Evolutionary conservation across 139 green algal genomes (phyloP).

Genomic region (Tetradesmus lagerheimii): DNA sequence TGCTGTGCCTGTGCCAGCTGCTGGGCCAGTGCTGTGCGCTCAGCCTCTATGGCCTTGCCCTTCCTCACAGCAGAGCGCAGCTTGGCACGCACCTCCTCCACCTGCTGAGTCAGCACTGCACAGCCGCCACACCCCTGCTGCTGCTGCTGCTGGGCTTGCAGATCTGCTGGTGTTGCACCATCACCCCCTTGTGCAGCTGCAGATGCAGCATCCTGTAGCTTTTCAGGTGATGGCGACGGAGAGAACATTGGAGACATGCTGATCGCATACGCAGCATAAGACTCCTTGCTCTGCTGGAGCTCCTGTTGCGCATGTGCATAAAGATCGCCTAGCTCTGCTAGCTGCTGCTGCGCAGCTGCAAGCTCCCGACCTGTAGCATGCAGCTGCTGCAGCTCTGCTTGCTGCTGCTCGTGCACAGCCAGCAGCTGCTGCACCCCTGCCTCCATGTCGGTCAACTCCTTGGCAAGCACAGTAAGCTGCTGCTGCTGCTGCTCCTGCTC

Average conservation of each 20-base stretch:
- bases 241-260: neutral
- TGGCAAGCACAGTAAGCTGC: neutral
- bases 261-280: neutral
- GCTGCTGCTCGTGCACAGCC: neutral
- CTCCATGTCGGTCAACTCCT: neutral
- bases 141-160: constrained; percentile 12
- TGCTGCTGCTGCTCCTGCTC: neutral
- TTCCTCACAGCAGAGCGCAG: constrained; percentile 9
- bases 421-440: neutral
- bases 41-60: constrained; percentile 12
- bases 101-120: constrained; percentile 19
- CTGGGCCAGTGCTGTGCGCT: neutral
- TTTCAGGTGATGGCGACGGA: neutral
- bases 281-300: neutral
- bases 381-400: neutral
- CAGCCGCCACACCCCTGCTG: neutral
- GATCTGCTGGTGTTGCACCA: neutral
- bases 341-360: neutral
- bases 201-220: neutral
- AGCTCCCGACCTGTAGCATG: neutral
- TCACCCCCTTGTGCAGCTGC: neutral
- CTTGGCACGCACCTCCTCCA: constrained; percentile 22
- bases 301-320: neutral
- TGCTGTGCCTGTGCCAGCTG: constrained; percentile 8
- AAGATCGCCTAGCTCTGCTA: no score